Conservation (phyloP, 2,329 filamentous ascomycete genomes). For the Aspergillus ruber region DNA sequence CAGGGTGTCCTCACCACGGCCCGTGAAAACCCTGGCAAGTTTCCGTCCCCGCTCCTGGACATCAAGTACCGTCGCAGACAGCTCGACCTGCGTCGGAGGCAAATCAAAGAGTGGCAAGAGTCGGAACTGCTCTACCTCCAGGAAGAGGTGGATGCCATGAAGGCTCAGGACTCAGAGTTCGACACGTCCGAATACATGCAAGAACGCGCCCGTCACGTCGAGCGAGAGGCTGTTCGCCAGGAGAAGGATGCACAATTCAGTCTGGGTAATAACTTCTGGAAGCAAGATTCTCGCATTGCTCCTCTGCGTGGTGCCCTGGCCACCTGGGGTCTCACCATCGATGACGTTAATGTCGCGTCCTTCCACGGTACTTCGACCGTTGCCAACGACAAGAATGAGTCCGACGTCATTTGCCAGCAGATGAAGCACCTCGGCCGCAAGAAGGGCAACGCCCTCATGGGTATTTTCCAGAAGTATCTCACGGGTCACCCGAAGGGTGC, state of each 20-base stretch:
- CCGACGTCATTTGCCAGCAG: slow-evolving; percentile 93
- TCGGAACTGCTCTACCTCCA: slow-evolving; percentile 88
- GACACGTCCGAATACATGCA: slow-evolving; percentile 78
- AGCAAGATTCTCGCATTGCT: slow-evolving; percentile 85
- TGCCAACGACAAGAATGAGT: slow-evolving; percentile 99
- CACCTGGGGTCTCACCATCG: slow-evolving; percentile 95
- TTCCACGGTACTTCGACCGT: slow-evolving; percentile 99
- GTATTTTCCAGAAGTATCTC: slow-evolving; percentile 99
- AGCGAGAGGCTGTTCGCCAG: slow-evolving; percentile 79
- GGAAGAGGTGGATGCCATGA: slow-evolving; percentile 87
- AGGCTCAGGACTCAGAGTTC: slow-evolving; percentile 65
- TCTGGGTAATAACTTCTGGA: slow-evolving; percentile 99
- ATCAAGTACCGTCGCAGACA: slow-evolving; percentile 96
- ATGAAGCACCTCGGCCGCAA: slow-evolving; percentile 87
- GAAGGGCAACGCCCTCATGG: slow-evolving; percentile 92
- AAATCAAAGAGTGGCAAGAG: slow-evolving; percentile 96
- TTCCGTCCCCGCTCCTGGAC: slow-evolving; percentile 90
- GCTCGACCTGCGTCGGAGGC: slow-evolving; percentile 85
- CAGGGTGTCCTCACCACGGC: slow-evolving; percentile 95
- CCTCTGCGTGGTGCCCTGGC: slow-evolving; percentile 92
- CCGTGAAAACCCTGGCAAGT: slow-evolving; percentile 82
- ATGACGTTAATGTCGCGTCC: slow-evolving; percentile 89
- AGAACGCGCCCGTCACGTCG: slow-evolving; percentile 78
- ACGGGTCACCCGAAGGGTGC: slow-evolving; percentile 99
- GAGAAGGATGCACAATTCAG: slow-evolving; percentile 89